Evolutionary conservation across 306 rosid species (phyloP), one percentile per base, ranked within the genome.

Genomic region (Lathyrus aphaca): DNA sequence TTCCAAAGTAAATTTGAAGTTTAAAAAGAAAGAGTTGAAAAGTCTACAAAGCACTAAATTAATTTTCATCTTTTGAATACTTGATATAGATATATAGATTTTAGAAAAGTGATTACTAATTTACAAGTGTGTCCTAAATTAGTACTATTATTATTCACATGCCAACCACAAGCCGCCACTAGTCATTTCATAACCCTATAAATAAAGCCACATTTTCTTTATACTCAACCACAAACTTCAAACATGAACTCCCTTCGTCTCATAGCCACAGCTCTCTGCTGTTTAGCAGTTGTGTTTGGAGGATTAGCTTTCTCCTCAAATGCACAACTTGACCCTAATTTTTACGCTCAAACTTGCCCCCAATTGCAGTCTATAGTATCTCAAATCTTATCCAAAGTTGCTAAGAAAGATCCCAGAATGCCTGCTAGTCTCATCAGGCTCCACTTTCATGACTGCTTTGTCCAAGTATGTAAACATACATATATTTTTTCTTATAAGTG

Each of bases 401-500:
- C 73, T 9, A 12, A 0, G 8, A 10, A 59, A 0, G 88, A 86
- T 68, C 17, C 73, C 1, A 73, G 83, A 1, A 81, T 83, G 6
- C 77, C 74, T 6, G 88, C 82, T 32, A 81, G 85, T 69, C 78
- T 86, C 66, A n/a, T 69, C 2, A 79, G 91, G 63, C 86, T 86
- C 79, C 85, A 79, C 50, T 83, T 86, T 54, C 91, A 86, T 12
- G 91, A 83, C 27, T 86, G 91, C 76, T 86, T 86, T 14, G 88
- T 86, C 29, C 14, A 53, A 53, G 59, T 53, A 53, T 53, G 59
- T 21, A 19, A 3, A 15, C 39, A 35, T 30, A 30, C 35, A 30
- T 30, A 30, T 30, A 30, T 30, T 32, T 32, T 8, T 32, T 2
- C 7, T 32, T 0, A 32, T 32, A 32, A 32, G 8, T 32, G 37